Evolutionary conservation across 495 filamentous ascomycete species (phyloP).

Genomic region (Neurospora intermedia): DNA sequence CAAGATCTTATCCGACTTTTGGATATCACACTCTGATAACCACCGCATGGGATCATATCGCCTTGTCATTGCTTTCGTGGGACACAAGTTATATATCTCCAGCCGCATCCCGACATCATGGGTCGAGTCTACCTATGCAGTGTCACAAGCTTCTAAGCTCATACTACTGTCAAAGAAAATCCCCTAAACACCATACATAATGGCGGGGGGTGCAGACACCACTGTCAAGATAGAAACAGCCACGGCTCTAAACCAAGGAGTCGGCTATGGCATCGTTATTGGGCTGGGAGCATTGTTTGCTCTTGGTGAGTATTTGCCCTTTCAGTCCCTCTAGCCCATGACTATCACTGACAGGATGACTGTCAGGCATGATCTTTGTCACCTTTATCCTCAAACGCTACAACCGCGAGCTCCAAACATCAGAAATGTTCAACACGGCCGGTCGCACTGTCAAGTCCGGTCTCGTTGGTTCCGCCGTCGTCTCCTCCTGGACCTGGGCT

Average conservation of each 20-base stretch:
- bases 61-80: not conserved
- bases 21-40: not conserved
- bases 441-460: constrained; percentile 91
- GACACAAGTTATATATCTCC: not conserved
- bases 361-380: constrained; percentile 42
- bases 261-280: constrained; percentile 77
- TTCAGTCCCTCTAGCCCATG: not conserved
- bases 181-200: not conserved
- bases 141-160: not conserved
- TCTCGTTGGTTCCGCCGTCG: constrained; percentile 88
- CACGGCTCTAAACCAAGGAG: constrained; percentile 56
- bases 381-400: constrained; percentile 77
- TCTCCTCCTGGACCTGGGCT: constrained; percentile 93
- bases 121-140: not conserved
- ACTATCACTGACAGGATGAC: constrained; percentile 3
- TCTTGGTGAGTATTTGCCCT: constrained; percentile 56
- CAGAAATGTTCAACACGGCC: constrained; percentile 94
- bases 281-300: constrained; percentile 70
- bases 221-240: constrained; percentile 6
- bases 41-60: not conserved
- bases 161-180: not conserved
- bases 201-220: not conserved
- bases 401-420: constrained; percentile 89
- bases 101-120: not conserved
- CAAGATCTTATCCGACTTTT: not conserved